Evolutionary conservation across 2,329 filamentous ascomycete genomes (phyloP), one percentile per base, ranked within the genome.

Genomic region (Aspergillus quadricinctus): DNA sequence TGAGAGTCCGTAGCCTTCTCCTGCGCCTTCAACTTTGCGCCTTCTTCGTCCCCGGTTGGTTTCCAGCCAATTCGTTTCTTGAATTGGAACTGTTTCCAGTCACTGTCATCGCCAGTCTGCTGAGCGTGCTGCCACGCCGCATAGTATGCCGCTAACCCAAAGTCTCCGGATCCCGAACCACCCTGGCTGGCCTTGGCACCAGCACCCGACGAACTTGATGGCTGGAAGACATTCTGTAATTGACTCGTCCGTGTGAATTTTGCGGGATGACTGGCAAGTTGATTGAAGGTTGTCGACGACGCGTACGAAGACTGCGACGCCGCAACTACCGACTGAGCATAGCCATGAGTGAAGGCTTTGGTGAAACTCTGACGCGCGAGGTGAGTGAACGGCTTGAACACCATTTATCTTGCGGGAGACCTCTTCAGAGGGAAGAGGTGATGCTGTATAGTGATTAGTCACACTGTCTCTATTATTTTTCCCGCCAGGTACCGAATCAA

Each of bases 321-420:
- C 71, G 94, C 94, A 78, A 99, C 92, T 78, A 97, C 88, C 62
- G 92, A 96, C 76, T 97, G 93, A 68, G 92, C 92, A 84, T 97
- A 97, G 78, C 93, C 93, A 85, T 97, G 91, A 75, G 91, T 93
- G 76, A 97, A 89, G 71, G 92, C 92, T 81, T 97, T 97, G 73
- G 90, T 88, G 79, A 97, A 89, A 88, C 90, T 92, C 84, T 93
- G 90, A 82, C 94, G 93, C 86, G 96, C 91, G 83, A 97, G 90
- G 81, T 86, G 83, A 71, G 85, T 84, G 69, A 87, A 86, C 68
- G 80, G 78, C 77, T 88, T 88, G 75, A 85, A 81, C 67, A 82
- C 80, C 93, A 97, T 97, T 96, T 95, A 96, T 90, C 83, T 85
- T 75, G 84, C 80, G 74, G 77, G 78, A 62, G 73, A 78, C 78